A percentile compares a stretch with the other conserved stretches of the same genome.
Evolutionary conservation across 306 rosid species (phyloP).

Genomic region (Hippophae gyantsensis): DNA sequence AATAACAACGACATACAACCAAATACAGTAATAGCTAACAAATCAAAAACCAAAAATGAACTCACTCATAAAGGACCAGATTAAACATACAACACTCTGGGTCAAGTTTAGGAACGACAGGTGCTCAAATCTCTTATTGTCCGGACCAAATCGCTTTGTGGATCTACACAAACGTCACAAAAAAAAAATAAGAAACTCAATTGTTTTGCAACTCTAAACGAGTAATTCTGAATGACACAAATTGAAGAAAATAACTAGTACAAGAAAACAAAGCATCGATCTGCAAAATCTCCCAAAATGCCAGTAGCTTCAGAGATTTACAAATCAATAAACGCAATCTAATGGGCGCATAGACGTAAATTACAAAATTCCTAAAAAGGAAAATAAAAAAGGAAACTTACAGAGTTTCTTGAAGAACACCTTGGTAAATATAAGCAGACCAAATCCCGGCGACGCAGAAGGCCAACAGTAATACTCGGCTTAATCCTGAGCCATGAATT

Average conservation of each 20-base stretch:
- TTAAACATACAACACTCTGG: conserved; percentile 79
- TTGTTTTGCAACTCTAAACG: background rate
- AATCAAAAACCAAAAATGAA: background rate
- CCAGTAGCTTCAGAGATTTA: no score
- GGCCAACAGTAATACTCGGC: conserved; percentile 62
- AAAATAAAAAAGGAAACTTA: conserved; percentile 18
- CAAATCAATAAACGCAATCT: no score
- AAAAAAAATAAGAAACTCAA: background rate
- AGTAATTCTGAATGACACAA: background rate
- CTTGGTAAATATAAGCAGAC: conserved; percentile 94
- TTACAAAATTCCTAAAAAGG: no score
- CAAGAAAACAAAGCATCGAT: no score
- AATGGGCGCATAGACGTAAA: no score
- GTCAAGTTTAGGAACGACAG: conserved; percentile 89
- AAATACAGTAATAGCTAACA: no score
- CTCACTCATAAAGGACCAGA: conserved; percentile 93
- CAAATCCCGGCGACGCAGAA: conserved; percentile 91
- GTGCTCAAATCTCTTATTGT: conserved; percentile 66
- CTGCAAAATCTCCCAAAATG: no score
- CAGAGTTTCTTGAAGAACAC: conserved; percentile 93
- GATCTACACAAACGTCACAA: conserved; percentile 39
- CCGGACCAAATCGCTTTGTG: conserved; percentile 82
- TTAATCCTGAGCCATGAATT: conserved; percentile 66
- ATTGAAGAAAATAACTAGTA: no score
- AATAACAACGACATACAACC: no score